Conservation (phyloP, 1,284 basidiomycete genomes). For the Apiotrichum siamense region DNA sequence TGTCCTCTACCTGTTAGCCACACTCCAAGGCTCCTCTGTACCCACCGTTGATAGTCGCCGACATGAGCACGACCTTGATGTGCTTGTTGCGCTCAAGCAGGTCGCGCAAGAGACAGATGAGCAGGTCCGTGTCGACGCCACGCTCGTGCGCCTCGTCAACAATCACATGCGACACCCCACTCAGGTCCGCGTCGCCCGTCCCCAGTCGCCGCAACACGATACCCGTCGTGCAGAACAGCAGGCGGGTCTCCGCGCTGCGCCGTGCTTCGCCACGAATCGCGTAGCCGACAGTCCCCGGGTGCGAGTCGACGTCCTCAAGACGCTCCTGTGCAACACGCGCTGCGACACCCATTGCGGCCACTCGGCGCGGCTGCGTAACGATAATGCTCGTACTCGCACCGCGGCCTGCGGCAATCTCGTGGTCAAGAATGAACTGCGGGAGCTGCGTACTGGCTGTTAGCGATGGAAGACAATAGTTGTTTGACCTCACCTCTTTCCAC, state of each 20-base stretch:
- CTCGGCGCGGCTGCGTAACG: slow-evolving; percentile 82
- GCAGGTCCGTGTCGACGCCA: slow-evolving; percentile 81
- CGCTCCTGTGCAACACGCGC: slow-evolving; percentile 80
- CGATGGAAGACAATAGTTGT: background rate
- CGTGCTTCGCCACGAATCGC: slow-evolving; percentile 84
- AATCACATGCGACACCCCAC: slow-evolving; percentile 72
- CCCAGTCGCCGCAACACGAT: slow-evolving; percentile 73
- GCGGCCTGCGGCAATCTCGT: slow-evolving; percentile 58
- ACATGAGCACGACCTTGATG: slow-evolving; percentile 57
- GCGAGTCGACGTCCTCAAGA: slow-evolving; percentile 58
- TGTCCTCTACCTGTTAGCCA: slow-evolving; percentile 51
- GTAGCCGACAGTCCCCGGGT: slow-evolving; percentile 70
- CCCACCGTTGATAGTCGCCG: slow-evolving; percentile 68
- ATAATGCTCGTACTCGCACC: slow-evolving; percentile 73
- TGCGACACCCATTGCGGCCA: slow-evolving; percentile 85
- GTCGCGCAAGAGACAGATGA: slow-evolving; percentile 76
- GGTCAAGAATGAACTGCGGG: slow-evolving; percentile 83
- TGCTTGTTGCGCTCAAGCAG: slow-evolving; percentile 62
- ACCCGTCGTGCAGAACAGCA: slow-evolving; percentile 90
- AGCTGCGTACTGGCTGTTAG: slow-evolving; percentile 50
- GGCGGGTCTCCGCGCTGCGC: slow-evolving; percentile 60
- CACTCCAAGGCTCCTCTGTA: slow-evolving; percentile 32
- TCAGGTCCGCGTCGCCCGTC: slow-evolving; percentile 63
- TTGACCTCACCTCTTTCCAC: slow-evolving; percentile 68
- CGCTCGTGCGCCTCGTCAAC: slow-evolving; percentile 94